Percentiles rank a stretch among this genome's conserved stretches.
Evolutionary conservation across 768 basidiomycete species (phyloP).

Genomic region (Ramaria rubella): DNA sequence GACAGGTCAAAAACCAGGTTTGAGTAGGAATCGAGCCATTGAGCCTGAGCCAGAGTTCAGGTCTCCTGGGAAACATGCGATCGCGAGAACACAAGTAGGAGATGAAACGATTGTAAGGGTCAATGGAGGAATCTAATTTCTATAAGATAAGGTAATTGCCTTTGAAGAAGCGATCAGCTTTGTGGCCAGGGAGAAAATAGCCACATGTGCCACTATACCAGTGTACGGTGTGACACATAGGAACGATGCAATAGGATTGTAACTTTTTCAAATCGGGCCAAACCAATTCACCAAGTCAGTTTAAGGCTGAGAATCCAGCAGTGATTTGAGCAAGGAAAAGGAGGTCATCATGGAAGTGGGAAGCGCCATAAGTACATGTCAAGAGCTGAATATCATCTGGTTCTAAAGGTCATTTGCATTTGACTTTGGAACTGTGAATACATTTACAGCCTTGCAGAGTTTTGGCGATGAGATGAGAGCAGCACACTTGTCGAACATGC

Average conservation of each 20-base stretch:
- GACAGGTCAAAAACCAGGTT: conserved; percentile 4
- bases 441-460: conserved; percentile 25
- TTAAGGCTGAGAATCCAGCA: conserved; percentile 20
- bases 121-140: background rate
- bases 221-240: conserved; percentile 12
- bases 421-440: conserved; percentile 10
- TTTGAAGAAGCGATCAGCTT: conserved; percentile 29
- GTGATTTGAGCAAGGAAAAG: conserved; percentile 26
- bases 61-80: background rate
- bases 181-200: conserved; percentile 32
- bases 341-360: conserved; percentile 19
- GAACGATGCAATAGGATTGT: conserved; percentile 17
- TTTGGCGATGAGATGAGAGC: conserved; percentile 7
- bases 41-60: background rate
- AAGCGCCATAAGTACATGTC: conserved; percentile 20
- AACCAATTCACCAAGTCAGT: conserved; percentile 26
- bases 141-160: no score
- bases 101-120: background rate
- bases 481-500: no score
- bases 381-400: no score
- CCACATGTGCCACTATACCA: background rate
- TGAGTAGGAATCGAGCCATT: conserved; percentile 8
- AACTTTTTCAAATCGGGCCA: conserved; percentile 13
- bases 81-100: background rate
- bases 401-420: conserved; percentile 28